A percentile compares a stretch with the other conserved stretches of the same genome.
Evolutionary conservation across 805 yeast genomes (phyloP).

Genomic region (Blastobotrys muscicola): DNA sequence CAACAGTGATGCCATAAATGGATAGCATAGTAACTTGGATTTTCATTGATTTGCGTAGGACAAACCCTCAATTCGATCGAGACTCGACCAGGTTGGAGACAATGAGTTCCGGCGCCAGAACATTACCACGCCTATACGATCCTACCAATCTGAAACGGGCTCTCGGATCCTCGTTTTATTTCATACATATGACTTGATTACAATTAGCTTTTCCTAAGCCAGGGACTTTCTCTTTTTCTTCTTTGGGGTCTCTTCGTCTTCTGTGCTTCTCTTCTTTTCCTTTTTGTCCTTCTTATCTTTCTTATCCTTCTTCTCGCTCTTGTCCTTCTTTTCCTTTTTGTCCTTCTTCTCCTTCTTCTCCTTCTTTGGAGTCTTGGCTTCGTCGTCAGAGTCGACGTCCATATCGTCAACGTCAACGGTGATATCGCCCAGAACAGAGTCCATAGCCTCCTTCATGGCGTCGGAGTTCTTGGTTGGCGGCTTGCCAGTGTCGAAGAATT

Average conservation of each 20-base stretch:
- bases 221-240: slow-evolving; percentile 15
- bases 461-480: slow-evolving; percentile 94
- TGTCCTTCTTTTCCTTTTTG: slow-evolving; percentile 44
- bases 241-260: slow-evolving; percentile 14
- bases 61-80: background rate
- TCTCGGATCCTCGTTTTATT: too few species aligned
- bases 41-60: too few species aligned
- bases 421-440: slow-evolving; percentile 39
- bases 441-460: slow-evolving; percentile 87
- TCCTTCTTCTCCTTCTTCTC: slow-evolving; percentile 40
- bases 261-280: slow-evolving; percentile 14
- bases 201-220: slow-evolving; percentile 3
- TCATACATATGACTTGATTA: too few species aligned
- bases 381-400: slow-evolving; percentile 33
- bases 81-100: too few species aligned
- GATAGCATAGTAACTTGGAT: too few species aligned
- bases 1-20: background rate
- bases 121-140: too few species aligned
- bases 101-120: too few species aligned
- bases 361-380: slow-evolving; percentile 31
- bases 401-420: slow-evolving; percentile 33
- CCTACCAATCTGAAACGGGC: too few species aligned
- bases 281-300: slow-evolving; percentile 16
- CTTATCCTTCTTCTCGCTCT: slow-evolving; percentile 39
- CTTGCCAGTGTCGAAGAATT: slow-evolving; percentile 91